Percentiles rank a stretch among this genome's conserved stretches.
phyloP scores from a whole-genome alignment of 768 basidiomycete genomes.

The Clitopilus passeckerianus region DNA sequence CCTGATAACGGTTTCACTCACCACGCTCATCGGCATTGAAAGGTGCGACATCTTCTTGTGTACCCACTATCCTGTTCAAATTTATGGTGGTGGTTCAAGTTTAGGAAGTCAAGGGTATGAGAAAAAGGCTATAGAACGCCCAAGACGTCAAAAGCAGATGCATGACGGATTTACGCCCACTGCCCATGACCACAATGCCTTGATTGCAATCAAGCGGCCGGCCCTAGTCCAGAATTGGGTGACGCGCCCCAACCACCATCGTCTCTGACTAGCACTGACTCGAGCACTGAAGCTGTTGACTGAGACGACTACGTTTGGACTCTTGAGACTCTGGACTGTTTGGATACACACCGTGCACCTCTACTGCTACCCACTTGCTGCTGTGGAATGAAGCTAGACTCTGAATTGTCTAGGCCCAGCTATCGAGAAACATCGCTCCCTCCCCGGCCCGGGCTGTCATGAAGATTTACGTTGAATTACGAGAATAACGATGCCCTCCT shows the following conservation, averaged over 20 bases:
- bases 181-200: background rate
- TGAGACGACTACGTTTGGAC: background rate
- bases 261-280: background rate
- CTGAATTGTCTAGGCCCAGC: no score
- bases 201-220: background rate
- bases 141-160: background rate
- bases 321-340: background rate
- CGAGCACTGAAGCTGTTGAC: background rate
- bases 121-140: background rate
- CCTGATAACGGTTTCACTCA: background rate
- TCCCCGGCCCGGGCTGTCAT: no score
- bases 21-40: constrained; percentile 45
- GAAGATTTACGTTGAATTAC: no score
- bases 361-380: no score
- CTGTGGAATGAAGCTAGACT: no score
- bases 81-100: background rate
- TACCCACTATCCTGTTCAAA: background rate
- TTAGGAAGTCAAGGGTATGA: background rate
- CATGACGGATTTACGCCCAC: background rate
- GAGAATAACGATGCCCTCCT: no score
- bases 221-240: background rate
- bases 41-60: constrained; percentile 16
- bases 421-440: no score
- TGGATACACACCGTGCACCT: background rate
- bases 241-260: background rate